These are phyloP conservation scores for Afroboletus lepidellus DNA, from an alignment of 1,284 basidiomycete genomes.

Conservation along the genomic window DNA sequence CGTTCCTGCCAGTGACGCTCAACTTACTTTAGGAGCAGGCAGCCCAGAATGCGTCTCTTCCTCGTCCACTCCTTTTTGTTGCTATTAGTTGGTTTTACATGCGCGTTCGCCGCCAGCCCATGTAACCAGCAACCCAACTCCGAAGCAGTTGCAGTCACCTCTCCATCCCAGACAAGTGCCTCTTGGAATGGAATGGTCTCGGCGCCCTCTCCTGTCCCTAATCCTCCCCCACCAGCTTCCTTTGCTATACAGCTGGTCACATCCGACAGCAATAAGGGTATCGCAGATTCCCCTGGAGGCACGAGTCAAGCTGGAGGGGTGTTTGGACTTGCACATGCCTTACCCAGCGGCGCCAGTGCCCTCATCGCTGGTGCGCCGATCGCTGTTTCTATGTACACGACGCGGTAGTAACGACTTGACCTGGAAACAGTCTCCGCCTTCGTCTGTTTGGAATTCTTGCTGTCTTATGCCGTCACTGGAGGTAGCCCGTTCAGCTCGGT, in stretches of 20 bases:
- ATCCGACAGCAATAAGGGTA: slow-evolving; percentile 34
- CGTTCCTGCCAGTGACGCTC: background rate
- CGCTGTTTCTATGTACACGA: background rate
- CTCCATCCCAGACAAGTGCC: background rate
- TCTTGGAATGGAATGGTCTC: background rate
- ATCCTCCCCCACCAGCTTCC: background rate
- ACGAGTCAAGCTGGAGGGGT: slow-evolving; percentile 6
- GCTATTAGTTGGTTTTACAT: slow-evolving; percentile 4
- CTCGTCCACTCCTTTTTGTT: slow-evolving; percentile 29
- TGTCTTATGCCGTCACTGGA: slow-evolving; percentile 16
- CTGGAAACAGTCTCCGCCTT: slow-evolving; percentile 11
- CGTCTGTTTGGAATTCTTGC: slow-evolving; percentile 14
- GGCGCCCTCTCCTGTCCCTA: background rate
- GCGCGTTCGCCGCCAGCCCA: slow-evolving; percentile 28
- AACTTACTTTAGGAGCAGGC: background rate
- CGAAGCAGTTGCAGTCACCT: background rate
- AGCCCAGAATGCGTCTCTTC: slow-evolving; percentile 18
- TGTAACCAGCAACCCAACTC: slow-evolving; percentile 31
- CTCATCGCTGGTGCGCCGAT: slow-evolving; percentile 9
- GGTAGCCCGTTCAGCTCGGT: background rate
- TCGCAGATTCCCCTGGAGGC: slow-evolving; percentile 5
- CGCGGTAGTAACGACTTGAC: background rate
- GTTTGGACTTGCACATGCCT: slow-evolving; percentile 6
- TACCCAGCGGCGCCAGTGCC: slow-evolving; percentile 9
- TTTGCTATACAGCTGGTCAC: slow-evolving; percentile 21